Evolutionary conservation across 2,329 filamentous ascomycete species (phyloP).

Genomic region (Botrytis elliptica): DNA sequence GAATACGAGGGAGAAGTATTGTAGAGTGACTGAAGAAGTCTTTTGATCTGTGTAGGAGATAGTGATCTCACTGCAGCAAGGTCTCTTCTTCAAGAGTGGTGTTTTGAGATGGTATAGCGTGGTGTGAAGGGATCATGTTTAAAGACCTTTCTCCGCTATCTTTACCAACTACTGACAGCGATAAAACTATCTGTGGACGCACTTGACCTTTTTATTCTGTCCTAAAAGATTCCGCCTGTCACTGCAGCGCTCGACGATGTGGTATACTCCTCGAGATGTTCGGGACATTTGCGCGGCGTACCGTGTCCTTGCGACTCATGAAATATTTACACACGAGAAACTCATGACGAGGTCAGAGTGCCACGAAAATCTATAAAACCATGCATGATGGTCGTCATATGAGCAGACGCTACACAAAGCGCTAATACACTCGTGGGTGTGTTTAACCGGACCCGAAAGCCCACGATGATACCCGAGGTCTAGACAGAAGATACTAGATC

Average conservation of each 20-base stretch:
- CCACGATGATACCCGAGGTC: background rate
- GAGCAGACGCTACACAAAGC: background rate
- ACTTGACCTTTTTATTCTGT: background rate
- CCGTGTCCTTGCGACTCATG: background rate
- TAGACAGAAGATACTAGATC: background rate
- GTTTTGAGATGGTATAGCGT: background rate
- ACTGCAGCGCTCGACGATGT: background rate
- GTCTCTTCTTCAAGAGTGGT: background rate
- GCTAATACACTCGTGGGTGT: background rate
- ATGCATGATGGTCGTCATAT: background rate
- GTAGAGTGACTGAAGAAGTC: background rate
- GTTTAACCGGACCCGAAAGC: background rate
- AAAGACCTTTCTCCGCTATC: background rate
- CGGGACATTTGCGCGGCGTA: background rate
- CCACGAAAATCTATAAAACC: background rate
- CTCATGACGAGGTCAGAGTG: background rate
- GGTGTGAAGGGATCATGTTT: background rate
- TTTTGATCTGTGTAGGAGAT: background rate
- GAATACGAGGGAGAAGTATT: background rate
- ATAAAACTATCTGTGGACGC: background rate
- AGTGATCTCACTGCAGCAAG: background rate
- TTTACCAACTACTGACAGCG: background rate
- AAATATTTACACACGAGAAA: background rate
- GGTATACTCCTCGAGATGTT: background rate
- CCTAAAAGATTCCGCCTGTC: background rate